Evolutionary conservation across 768 basidiomycete species (phyloP).

Genomic region (Boletus reticuloceps): DNA sequence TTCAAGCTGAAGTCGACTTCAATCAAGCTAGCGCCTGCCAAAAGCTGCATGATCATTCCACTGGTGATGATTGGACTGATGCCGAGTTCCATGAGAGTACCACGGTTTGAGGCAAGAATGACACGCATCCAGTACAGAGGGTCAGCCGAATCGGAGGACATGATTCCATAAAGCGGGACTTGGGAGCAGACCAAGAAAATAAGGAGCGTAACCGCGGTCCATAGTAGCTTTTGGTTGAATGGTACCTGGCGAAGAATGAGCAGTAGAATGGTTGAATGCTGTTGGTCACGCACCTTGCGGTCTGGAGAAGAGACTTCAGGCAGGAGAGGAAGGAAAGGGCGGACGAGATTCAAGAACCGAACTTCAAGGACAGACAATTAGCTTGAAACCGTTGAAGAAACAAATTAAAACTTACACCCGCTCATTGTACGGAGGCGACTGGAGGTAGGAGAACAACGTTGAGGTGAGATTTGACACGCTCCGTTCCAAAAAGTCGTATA

Average conservation of each 20-base stretch:
- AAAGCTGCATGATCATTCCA: slow-evolving; percentile 99
- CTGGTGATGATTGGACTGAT: slow-evolving; percentile 97
- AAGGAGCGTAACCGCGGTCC: slow-evolving; percentile 98
- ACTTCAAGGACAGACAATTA: slow-evolving; percentile 37
- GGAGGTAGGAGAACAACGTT: slow-evolving; percentile 20
- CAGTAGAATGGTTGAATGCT: background rate
- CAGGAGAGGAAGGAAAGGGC: slow-evolving; percentile 94
- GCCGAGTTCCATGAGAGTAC: slow-evolving; percentile 98
- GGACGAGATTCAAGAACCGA: slow-evolving; percentile 96
- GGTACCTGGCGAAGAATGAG: slow-evolving; percentile 60
- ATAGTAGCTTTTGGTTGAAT: slow-evolving; percentile 98
- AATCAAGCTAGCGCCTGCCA: slow-evolving; percentile 95
- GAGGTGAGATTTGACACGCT: slow-evolving; percentile 16
- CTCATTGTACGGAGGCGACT: slow-evolving; percentile 55
- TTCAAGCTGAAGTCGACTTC: slow-evolving; percentile 97
- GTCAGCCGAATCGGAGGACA: slow-evolving; percentile 98
- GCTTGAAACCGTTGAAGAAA: background rate
- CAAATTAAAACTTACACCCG: slow-evolving; percentile 58
- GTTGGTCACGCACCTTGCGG: slow-evolving; percentile 67
- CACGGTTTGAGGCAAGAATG: slow-evolving; percentile 97
- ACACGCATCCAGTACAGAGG: slow-evolving; percentile 99
- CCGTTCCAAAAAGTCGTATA: slow-evolving; percentile 13
- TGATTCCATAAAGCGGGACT: slow-evolving; percentile 98
- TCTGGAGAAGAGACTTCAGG: slow-evolving; percentile 98
- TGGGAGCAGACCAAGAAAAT: slow-evolving; percentile 99